Percentiles rank a stretch among this genome's conserved stretches.
Evolutionary conservation across 2,329 filamentous ascomycete species (phyloP).

Genomic region (Xylaria sp.): DNA sequence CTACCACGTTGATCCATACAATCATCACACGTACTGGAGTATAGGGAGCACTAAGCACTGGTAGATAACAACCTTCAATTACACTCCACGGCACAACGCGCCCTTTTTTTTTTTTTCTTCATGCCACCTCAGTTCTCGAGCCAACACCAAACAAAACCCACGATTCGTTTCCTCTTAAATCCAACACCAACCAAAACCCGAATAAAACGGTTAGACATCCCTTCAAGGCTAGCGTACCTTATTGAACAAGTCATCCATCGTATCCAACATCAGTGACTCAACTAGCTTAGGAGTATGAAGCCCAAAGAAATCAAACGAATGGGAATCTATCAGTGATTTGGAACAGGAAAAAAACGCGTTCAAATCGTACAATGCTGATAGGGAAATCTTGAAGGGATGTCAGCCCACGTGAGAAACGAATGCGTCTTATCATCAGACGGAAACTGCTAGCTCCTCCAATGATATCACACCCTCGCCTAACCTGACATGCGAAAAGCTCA

Average conservation of each 20-base stretch:
- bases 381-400: not conserved
- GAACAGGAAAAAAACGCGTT: conserved; percentile 1
- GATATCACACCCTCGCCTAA: not conserved
- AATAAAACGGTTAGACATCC: not conserved
- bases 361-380: conserved; percentile 6
- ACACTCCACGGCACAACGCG: too few relatives aligned
- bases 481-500: not conserved
- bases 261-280: not conserved
- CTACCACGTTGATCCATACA: conserved; percentile 32
- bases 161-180: too few relatives aligned
- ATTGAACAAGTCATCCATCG: not conserved
- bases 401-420: not conserved
- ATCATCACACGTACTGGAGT: conserved; percentile 9
- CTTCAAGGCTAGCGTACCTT: not conserved
- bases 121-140: conserved; percentile 4
- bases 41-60: not conserved
- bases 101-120: too few relatives aligned
- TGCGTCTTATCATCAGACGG: not conserved
- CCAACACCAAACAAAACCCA: not conserved
- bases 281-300: not conserved
- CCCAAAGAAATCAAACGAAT: conserved; percentile 10
- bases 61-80: too few relatives aligned
- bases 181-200: not conserved
- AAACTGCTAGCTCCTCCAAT: not conserved
- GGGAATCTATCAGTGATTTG: conserved; percentile 14